Base-by-base conservation (phyloP, 225 moss, liverwort and hornwort genomes). In the Marchantia paleacea region DNA sequence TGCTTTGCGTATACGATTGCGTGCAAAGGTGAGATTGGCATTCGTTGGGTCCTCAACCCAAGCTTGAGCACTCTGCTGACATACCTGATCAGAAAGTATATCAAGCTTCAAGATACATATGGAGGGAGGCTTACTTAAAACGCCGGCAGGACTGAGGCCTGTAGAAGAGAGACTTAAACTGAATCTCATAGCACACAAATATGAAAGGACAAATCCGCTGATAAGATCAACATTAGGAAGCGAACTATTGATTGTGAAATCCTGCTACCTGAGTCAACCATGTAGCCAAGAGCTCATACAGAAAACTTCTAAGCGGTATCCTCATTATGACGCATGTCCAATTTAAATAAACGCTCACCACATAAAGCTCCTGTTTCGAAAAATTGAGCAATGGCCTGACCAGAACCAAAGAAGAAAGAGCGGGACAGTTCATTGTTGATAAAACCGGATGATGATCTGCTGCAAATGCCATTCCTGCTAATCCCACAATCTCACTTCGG, bases 21-120 rank as follows among this genome's bases (percentile, higher is more conserved):
- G 91, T 51, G 91, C 90, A 86, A 92, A 99, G 18, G 58, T 79
- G 69, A 62, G 88, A 79, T 94, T 95, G 12, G 76, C 74, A 77
- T 99, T 99, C 47, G 94, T 94, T 24, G 99, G 95, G 87, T 99
- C 99, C 85, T 95, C 99, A 75, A 99, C 75, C 95, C 99, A 99
- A 52, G 87, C 88, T 80, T 95, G 99, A 29, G 82, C 82, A 80
- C 89, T 89, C 66, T 85, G 80, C 76, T 84, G 83, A 76, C 99
- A 95, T 53, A 95, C 85, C 97, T 99, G 89, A 81, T 73, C 80
- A 52, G 71, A 62, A 66, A 60, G 16, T 31, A 22, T 11, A 77
- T 28, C 26, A 13, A 2, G 15, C 28, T 4, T 53, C 75, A 55
- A 75, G 10, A 10, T 54, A 39, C 16, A 72, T 10, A 50, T 2